Conservation (phyloP, 2,329 filamentous ascomycete genomes). For the Chrysoporthe austroafricana region DNA sequence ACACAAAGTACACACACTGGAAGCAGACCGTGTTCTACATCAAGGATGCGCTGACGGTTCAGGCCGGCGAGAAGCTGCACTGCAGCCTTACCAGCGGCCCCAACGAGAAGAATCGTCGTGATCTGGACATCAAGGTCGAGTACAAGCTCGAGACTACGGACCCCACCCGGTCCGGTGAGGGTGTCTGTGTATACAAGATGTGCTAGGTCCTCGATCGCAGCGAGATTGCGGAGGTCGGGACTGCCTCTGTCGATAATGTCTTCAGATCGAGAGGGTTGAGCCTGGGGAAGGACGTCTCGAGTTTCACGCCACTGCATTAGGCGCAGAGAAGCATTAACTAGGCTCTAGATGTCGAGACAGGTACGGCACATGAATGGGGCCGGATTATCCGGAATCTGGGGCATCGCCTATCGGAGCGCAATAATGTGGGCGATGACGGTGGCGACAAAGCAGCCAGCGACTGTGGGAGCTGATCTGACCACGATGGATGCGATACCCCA, state of each 20-base stretch:
- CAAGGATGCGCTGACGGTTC: conserved; percentile 87
- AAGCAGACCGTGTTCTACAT: conserved; percentile 99
- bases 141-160: conserved; percentile 84
- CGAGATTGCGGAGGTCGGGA: not conserved
- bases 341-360: not conserved
- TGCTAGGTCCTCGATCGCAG: conserved; percentile 48
- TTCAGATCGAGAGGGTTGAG: not conserved
- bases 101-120: conserved; percentile 91
- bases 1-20: conserved; percentile 99
- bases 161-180: conserved; percentile 67
- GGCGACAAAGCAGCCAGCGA: not conserved
- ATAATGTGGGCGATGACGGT: not conserved
- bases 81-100: conserved; percentile 81
- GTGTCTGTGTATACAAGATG: conserved; percentile 80
- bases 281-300: not conserved
- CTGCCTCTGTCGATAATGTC: not conserved
- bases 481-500: conserved; percentile 3
- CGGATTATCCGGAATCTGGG: not conserved
- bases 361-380: not conserved
- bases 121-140: conserved; percentile 86
- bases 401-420: not conserved
- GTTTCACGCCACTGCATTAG: not conserved
- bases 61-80: conserved; percentile 79
- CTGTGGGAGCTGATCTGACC: not conserved
- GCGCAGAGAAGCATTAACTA: not conserved